phyloP scores from a whole-genome alignment of 2,329 filamentous ascomycete genomes.

The Microthyrium microscopicum region DNA sequence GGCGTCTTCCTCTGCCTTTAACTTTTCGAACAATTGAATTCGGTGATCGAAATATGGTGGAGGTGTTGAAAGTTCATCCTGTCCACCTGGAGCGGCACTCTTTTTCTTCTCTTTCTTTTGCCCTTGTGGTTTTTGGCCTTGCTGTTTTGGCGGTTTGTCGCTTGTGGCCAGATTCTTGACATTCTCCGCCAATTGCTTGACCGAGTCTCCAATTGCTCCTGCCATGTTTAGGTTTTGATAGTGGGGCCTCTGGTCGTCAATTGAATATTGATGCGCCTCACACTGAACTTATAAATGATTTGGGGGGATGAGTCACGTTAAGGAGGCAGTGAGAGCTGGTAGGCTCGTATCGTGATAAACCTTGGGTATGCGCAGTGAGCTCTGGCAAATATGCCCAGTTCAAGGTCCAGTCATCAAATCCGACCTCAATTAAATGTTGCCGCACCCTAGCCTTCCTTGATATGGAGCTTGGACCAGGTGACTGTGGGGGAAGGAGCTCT shows the following conservation, averaged over 20 bases:
- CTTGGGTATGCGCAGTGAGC: too few relatives aligned
- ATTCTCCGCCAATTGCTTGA: conserved; percentile 43
- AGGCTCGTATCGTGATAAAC: too few relatives aligned
- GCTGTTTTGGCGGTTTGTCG: conserved; percentile 13
- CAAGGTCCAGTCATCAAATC: too few relatives aligned
- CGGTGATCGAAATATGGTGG: conserved; percentile 72
- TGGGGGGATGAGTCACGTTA: too few relatives aligned
- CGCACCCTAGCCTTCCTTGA: too few relatives aligned
- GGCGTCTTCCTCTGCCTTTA: conserved; percentile 70
- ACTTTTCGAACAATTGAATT: conserved; percentile 71
- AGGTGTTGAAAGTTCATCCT: conserved; percentile 32
- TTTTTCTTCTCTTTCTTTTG: conserved; percentile 18
- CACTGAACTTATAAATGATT: too few relatives aligned
- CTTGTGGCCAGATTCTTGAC: conserved; percentile 42
- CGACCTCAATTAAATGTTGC: too few relatives aligned
- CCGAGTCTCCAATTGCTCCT: conserved; percentile 31
- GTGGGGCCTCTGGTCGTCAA: neutral
- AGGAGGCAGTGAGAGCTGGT: too few relatives aligned
- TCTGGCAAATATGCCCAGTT: too few relatives aligned
- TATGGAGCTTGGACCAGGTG: too few relatives aligned
- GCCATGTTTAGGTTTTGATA: conserved; percentile 19
- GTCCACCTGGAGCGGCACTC: conserved; percentile 21
- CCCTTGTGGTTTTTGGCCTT: conserved; percentile 1
- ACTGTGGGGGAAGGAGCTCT: too few relatives aligned
- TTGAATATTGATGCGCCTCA: conserved; percentile 3